Evolutionary conservation across 1,139 yeast genomes (phyloP).

Genomic region (Saccharomyces hybrid): DNA sequence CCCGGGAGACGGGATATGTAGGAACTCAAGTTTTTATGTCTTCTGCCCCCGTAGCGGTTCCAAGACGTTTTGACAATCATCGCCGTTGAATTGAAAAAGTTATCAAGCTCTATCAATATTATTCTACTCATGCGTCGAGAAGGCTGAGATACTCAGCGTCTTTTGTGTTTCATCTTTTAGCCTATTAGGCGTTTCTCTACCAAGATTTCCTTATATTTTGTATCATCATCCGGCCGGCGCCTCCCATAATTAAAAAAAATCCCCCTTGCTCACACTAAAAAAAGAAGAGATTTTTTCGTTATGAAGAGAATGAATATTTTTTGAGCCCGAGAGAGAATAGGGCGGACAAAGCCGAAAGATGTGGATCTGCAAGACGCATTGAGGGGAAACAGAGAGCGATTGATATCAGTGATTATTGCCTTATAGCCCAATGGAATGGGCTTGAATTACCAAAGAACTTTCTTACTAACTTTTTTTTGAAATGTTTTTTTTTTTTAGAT

Average conservation of each 20-base stretch:
- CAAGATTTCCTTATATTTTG: background rate
- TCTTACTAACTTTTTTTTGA: slow-evolving; percentile 4
- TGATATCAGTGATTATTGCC: too few relatives aligned
- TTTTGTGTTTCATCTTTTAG: background rate
- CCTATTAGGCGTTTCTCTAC: background rate
- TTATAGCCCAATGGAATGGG: too few relatives aligned
- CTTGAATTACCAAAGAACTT: background rate
- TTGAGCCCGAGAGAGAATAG: background rate
- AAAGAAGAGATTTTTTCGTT: background rate
- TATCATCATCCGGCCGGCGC: slow-evolving; percentile 1
- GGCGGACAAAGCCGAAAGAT: background rate
- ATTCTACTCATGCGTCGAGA: background rate
- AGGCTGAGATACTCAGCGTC: background rate
- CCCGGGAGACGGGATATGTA: too few relatives aligned
- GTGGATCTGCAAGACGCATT: background rate
- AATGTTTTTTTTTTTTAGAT: slow-evolving; percentile 34
- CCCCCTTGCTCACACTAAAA: slow-evolving; percentile 1
- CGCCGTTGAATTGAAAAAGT: too few relatives aligned
- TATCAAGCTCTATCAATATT: too few relatives aligned
- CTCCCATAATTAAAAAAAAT: background rate
- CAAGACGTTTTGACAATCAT: too few relatives aligned
- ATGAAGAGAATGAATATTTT: background rate
- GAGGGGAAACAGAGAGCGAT: too few relatives aligned
- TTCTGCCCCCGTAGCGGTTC: too few relatives aligned
- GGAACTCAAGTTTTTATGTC: too few relatives aligned